Conservation (phyloP, 345 rosid genomes). For the Ailanthus altissimus region DNA sequence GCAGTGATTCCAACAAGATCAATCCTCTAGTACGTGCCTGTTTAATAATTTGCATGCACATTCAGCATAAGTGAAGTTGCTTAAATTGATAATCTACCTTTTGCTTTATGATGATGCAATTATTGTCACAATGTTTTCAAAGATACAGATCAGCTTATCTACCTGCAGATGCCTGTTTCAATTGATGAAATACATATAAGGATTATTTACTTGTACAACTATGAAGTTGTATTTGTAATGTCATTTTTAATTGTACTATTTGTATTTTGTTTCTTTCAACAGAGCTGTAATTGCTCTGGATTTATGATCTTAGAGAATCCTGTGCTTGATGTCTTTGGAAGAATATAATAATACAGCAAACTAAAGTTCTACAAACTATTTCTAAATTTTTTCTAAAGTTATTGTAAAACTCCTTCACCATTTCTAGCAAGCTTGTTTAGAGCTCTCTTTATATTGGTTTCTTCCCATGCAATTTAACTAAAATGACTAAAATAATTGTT, state of each 20-base stretch:
- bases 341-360: not conserved
- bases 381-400: not conserved
- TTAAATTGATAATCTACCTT: not conserved
- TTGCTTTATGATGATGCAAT: not conserved
- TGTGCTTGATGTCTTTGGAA: not conserved
- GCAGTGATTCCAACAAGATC: constrained; percentile 87
- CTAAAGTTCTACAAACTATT: not conserved
- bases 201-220: not conserved
- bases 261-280: constrained; percentile 6
- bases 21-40: constrained; percentile 67
- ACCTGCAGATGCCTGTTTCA: not conserved
- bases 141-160: not conserved
- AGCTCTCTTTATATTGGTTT: not conserved
- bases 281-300: not conserved
- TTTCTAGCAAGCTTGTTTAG: not conserved
- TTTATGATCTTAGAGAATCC: not conserved
- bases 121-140: not conserved
- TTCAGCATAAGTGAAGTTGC: not conserved
- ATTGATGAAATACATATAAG: not conserved
- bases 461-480: not conserved
- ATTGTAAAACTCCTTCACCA: not conserved
- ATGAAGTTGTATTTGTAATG: not conserved
- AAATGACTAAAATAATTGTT: constrained; percentile 5
- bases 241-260: not conserved
- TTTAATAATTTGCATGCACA: not conserved